A percentile compares a stretch with the other conserved stretches of the same genome.
Evolutionary conservation across 352 stramenopile species (phyloP).

Genomic region (Elongisporangium undulatum): DNA sequence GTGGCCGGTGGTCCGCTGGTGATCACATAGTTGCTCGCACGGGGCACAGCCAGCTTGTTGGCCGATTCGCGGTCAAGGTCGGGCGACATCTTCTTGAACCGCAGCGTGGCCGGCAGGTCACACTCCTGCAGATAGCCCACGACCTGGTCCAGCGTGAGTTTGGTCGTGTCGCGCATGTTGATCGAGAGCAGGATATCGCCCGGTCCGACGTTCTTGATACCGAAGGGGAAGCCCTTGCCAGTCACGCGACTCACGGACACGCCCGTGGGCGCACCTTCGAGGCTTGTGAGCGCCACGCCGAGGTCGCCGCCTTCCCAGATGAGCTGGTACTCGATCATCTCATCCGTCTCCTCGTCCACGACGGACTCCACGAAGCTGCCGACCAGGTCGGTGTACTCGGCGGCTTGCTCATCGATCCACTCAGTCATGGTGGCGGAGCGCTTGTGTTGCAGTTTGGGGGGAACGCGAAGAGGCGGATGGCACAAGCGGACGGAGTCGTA

Average conservation of each 20-base stretch:
- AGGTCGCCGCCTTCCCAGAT: slow-evolving; percentile 87
- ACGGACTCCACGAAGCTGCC: slow-evolving; percentile 85
- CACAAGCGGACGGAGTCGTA: background rate
- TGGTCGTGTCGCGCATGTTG: slow-evolving; percentile 79
- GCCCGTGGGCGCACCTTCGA: slow-evolving; percentile 47
- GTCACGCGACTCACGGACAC: slow-evolving; percentile 80
- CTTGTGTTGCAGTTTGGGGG: slow-evolving; percentile 1
- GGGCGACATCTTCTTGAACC: slow-evolving; percentile 81
- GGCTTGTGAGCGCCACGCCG: slow-evolving; percentile 75
- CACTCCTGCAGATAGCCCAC: slow-evolving; percentile 81
- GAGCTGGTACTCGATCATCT: slow-evolving; percentile 86
- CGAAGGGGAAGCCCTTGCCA: slow-evolving; percentile 83
- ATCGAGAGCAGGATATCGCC: slow-evolving; percentile 80
- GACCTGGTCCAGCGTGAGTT: slow-evolving; percentile 75
- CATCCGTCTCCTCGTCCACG: slow-evolving; percentile 75
- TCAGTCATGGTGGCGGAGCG: slow-evolving; percentile 17
- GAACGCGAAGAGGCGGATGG: background rate
- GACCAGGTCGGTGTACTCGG: slow-evolving; percentile 80
- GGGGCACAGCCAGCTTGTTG: slow-evolving; percentile 27
- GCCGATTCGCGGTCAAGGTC: slow-evolving; percentile 21
- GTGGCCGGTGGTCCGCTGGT: slow-evolving; percentile 33
- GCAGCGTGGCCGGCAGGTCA: slow-evolving; percentile 77
- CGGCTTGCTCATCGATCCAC: slow-evolving; percentile 86
- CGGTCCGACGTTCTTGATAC: slow-evolving; percentile 85
- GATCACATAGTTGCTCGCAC: slow-evolving; percentile 66